Evolutionary conservation across 2,329 filamentous ascomycete species (phyloP).

Genomic region (Neofusicoccum sp.): DNA sequence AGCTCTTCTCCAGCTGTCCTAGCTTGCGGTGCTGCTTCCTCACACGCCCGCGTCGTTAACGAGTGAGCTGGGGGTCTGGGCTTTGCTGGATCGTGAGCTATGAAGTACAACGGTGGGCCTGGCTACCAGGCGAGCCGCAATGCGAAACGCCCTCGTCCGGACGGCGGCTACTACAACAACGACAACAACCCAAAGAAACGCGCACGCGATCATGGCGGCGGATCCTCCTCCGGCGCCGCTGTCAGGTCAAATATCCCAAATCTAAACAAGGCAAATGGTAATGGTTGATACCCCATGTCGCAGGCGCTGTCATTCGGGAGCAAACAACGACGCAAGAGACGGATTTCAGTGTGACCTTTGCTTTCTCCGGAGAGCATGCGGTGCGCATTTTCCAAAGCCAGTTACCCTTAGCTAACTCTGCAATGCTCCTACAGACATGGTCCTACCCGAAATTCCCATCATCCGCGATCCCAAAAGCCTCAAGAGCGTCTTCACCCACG

Average conservation of each 20-base stretch:
- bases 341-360: too few relatives aligned
- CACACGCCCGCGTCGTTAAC: not conserved
- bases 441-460: conserved; percentile 59
- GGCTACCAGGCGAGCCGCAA: not conserved
- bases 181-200: not conserved
- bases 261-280: not conserved
- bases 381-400: too few relatives aligned
- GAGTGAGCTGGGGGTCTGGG: not conserved
- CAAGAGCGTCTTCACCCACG: conserved; percentile 65
- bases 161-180: not conserved
- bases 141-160: not conserved
- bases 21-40: not conserved
- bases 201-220: not conserved
- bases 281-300: not conserved
- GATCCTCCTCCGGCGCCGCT: too few relatives aligned
- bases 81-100: not conserved
- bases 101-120: not conserved
- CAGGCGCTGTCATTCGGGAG: too few relatives aligned
- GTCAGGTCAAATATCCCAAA: not conserved
- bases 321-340: too few relatives aligned
- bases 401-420: not conserved
- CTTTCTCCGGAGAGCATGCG: too few relatives aligned
- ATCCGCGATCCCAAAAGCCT: conserved; percentile 61
- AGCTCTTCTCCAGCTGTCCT: too few relatives aligned
- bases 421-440: not conserved